Base-by-base conservation (phyloP, 208 protist species). In the Leishmania amazonensis region DNA sequence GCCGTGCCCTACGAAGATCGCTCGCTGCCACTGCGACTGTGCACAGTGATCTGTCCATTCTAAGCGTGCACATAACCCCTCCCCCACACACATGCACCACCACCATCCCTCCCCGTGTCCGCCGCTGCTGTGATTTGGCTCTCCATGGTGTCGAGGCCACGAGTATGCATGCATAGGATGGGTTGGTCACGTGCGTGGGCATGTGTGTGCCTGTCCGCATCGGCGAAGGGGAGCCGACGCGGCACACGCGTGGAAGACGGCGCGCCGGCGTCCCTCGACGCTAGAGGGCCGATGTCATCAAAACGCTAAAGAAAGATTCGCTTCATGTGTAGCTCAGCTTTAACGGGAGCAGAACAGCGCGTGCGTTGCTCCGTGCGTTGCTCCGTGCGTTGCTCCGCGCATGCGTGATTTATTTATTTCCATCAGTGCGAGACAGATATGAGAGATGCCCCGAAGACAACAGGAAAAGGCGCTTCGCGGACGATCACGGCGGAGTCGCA, bases 1-100 rank as follows among this genome's bases (percentile, higher is more conserved):
- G 83, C 89, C 5, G 94, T 90, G n/a, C 87, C 90, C 5, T 81
- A 83, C 4, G 80, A 91, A 35, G 84, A 91, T 4, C 87, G 94
- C 38, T 90, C 90, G 6, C 21, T 86, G 53, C 79, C 86, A 11
- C 82, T 95, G 60, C 90, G 90, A 51, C 80, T 89, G 51, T 86
- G 77, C 51, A 85, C 83, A 17, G 62, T 87, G 24, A 84, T 94
- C 45, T 93, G 80, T 21, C 92, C 92, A 4, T 94, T 94, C 75
- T 90, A 88, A 35, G 4, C 13, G 21, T 21, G 45, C 47, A 7
- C 3, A 21, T 35, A 31, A 24, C 42, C 45, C 1, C 21, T 15
- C 15, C 31, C 28, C 28, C 45, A 0, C 15, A 3, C 65, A 35
- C 31, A 35, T 15, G 2, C 65, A n/a, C 17, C 38, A 2, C 35